Evolutionary conservation across 2,329 filamentous ascomycete genomes (phyloP), one percentile per base, ranked within the genome.

Genomic region (Aureobasidium sp.): DNA sequence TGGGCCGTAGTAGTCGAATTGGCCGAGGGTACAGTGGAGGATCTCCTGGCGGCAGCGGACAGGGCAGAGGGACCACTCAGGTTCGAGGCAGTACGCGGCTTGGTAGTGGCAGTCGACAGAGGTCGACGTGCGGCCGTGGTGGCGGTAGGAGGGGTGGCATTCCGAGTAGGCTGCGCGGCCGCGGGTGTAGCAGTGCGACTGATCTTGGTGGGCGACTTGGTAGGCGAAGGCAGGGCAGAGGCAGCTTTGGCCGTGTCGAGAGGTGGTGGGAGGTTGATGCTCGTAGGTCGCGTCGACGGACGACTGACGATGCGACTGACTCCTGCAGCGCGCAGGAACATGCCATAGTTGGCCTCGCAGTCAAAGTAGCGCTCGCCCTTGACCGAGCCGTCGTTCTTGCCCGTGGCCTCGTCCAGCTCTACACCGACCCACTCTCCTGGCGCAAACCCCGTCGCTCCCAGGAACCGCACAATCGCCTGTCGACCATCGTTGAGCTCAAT

Each of bases 311-410:
- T 70, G 37, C 86, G 78, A 14, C 81, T 82, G 55, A 94, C 80
- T 63, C 87, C 87, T 60, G 83, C 78, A 34, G 90, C 87, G 65
- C 90, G 84, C 61, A 97, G 84, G 70, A 99, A 97, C 85, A 99
- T 94, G 80, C 90, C 84, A 83, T 87, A 75, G 72, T 82, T 76
- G 48, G 79, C 76, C 53, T 80, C 73, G 68, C 93, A 97, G 55
- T 92, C 85, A 69, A 96, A 97, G 73, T 97, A 97, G 22, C 90
- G 82, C 71, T 90, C 84, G 65, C 91, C 92, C 74, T 93, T 85
- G 51, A 97, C 90, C 61, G 89, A 88, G 66, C 93, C 93, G 80
- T 97, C 91, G 70, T 97, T 97, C 79, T 97, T 97, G 36, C 94
- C 93, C 22, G 83, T 84, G 59, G 87, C 80, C 51, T 90, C 88